Evolutionary conservation across 257 asterid genomes (phyloP), one percentile per base, ranked within the genome.

Genomic region (Prunella vulgaris): DNA sequence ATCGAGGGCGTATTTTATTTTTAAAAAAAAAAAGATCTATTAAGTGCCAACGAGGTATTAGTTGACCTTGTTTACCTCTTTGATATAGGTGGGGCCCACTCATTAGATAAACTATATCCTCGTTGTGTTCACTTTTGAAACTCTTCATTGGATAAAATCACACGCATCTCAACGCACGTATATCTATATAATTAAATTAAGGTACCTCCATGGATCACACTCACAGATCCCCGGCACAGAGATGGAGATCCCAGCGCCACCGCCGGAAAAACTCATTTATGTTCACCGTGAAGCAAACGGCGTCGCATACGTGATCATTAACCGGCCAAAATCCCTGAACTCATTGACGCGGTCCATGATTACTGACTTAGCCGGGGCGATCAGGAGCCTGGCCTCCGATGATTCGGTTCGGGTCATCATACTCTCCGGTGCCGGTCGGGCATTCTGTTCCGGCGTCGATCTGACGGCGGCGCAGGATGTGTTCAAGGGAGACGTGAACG

Each of bases 401-500:
- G 79, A 79, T 13, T 81, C 93, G 62, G 85, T 90, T 20, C 88
- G 86, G 79, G 96, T 90, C 58, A 81, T 90, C 17, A 69, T 90
- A 5, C 72, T 90, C 0, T 76, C 96, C 60, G 99, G 96, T 7
- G 64, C 90, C 44, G 99, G 97, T n/a, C 84, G 95, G 8, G 77
- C 97, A 0, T 93, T 93, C 80, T 93, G 96, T 76, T 88, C 99
- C 66, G 99, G 99, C 59, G 95, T 93, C 5, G 99, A 90, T 77
- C 66, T 93, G 79, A 89, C 95, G 4, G 80, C 96, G 35, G 97
- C 97, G 33, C 97, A 90, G 82, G 96, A 90, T 25, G 96, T 93
- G 17, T 93, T 93, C 46, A 93, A 93, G 71, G 99, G 96, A 15
- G 77, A 89, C 72, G 93, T 91, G 5, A 90, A 91, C 76, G 90